Evolutionary conservation across 176 grass and related monocot species (phyloP).

Genomic region (Phragmites australis): DNA sequence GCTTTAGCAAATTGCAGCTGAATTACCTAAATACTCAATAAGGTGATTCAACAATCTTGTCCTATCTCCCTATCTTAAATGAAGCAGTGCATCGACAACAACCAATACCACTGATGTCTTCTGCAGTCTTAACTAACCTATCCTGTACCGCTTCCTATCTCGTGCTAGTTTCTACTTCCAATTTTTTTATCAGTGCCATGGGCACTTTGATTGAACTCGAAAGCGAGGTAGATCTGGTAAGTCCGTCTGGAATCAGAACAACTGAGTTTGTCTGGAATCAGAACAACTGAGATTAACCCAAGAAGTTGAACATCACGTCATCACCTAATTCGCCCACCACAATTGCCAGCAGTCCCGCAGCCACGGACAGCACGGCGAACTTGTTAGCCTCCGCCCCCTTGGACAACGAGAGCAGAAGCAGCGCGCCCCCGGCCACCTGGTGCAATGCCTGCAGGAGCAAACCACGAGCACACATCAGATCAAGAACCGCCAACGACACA

Average conservation of each 20-base stretch:
- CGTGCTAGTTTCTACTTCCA: not conserved
- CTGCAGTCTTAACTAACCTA: too few relatives aligned
- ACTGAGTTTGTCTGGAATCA: too few relatives aligned
- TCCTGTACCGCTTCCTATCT: not conserved
- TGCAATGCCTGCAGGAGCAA: slow-evolving; percentile 53
- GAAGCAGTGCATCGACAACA: not conserved
- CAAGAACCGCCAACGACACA: slow-evolving; percentile 16
- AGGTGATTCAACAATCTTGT: not conserved
- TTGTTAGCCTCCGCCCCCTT: slow-evolving; percentile 53
- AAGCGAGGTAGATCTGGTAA: not conserved
- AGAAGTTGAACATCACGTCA: slow-evolving; percentile 1
- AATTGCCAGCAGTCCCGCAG: slow-evolving; percentile 69
- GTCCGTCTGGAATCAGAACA: not conserved
- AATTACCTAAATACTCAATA: not conserved
- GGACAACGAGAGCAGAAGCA: slow-evolving; percentile 54
- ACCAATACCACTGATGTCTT: too few relatives aligned
- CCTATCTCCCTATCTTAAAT: not conserved
- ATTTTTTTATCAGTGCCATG: not conserved
- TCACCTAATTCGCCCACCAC: slow-evolving; percentile 86
- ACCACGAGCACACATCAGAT: slow-evolving; percentile 29
- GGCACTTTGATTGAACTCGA: not conserved
- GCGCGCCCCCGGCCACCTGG: slow-evolving; percentile 47
- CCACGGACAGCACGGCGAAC: slow-evolving; percentile 55
- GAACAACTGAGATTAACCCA: not conserved
- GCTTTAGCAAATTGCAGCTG: not conserved